A percentile compares a stretch with the other conserved stretches of the same genome.
Evolutionary conservation across 805 yeast species (phyloP).

Genomic region (Candida alai): DNA sequence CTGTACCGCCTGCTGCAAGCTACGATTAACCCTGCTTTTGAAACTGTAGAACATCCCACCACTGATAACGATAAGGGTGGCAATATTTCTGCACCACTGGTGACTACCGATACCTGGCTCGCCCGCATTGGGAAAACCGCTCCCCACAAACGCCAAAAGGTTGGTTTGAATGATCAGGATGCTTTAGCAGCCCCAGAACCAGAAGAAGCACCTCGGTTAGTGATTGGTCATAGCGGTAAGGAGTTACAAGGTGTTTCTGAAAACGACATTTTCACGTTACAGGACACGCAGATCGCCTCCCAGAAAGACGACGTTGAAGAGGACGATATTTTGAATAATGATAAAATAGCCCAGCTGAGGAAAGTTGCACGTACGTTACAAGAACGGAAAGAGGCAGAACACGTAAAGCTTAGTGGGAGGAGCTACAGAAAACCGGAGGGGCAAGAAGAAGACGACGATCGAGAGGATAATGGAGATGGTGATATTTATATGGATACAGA

Average conservation of each 20-base stretch:
- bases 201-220: slow-evolving; percentile 6
- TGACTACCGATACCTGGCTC: no score
- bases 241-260: slow-evolving; percentile 36
- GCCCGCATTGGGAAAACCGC: no score
- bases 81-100: no score
- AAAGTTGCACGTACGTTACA: slow-evolving; percentile 27
- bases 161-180: no score
- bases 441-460: slow-evolving; percentile 13
- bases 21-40: no score
- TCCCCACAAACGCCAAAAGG: slow-evolving; percentile 1
- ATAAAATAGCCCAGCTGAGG: slow-evolving; percentile 20
- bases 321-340: slow-evolving; percentile 36
- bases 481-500: slow-evolving; percentile 1
- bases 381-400: slow-evolving; percentile 22
- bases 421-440: slow-evolving; percentile 6
- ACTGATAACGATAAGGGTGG: no score
- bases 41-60: no score
- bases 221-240: slow-evolving; percentile 44
- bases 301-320: slow-evolving; percentile 25
- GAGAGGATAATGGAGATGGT: slow-evolving; percentile 9
- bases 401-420: slow-evolving; percentile 21
- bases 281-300: slow-evolving; percentile 42
- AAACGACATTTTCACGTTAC: slow-evolving; percentile 54
- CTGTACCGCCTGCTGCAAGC: no score
- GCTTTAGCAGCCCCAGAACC: not conserved